Base-by-base conservation (phyloP, 805 yeast genomes). In the Candida sonorensis region DNA sequence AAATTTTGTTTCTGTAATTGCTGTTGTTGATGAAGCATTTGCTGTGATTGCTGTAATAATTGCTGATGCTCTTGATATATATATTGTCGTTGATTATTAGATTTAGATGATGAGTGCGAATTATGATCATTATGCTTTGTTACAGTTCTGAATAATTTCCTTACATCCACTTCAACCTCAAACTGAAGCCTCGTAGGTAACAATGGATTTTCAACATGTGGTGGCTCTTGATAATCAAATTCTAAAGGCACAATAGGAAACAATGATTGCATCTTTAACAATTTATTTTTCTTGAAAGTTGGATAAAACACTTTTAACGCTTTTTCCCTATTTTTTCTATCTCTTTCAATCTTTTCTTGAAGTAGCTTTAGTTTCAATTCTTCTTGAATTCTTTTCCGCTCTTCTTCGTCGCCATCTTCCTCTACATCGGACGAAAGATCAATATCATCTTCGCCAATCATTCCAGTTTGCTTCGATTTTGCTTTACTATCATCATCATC, bases 131-230 rank as follows among this genome's bases (percentile, higher is more conserved):
- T 15, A 21, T 41, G 51, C 25, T 49, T 49, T 15, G 26, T 20
- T 2, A 46, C 26, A 38, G 42, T 59, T 44, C 62, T 67, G 55
- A 81, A 79, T 9, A 63, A 44, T 39, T 68, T 70, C 28, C 72
- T 57, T 33, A 76, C 71, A 50, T 84, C 94, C 6, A 67, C 50
- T 22, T 72, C 83, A 1, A 77, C 65, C 37, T 84, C 90, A 16
- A 84, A 61, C 4, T 62, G 55, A 16, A 76, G 44, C 34, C 76
- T 72, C 7, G 75, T 64, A 0, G 94, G 92, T 1, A 76, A 55
- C 22, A 77, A 48, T 3, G 78, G 73, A 36, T 60, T 63, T 10
- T 50, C 42, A 14, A 52, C 48, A 6, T 54, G 54, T 4, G 66
- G 54, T 1, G 85, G 81, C 16, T 62, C 59, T 26, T 76, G 75